A percentile compares a stretch with the other conserved stretches of the same genome.
Conservation (phyloP, 257 asterid species). For the Cynanchum wilfordii region DNA sequence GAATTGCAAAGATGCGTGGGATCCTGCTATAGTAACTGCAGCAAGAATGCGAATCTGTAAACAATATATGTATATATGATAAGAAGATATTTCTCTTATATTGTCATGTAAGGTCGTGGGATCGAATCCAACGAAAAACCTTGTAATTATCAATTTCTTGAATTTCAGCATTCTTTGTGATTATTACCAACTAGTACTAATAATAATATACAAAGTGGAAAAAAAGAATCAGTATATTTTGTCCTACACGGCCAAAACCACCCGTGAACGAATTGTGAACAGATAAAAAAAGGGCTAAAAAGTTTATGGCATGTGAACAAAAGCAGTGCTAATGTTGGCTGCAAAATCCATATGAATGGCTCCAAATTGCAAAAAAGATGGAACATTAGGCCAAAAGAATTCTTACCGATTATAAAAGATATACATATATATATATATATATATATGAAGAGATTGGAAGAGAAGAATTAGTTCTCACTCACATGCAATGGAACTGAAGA, state of each 20-base stretch:
- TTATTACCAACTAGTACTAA: not conserved
- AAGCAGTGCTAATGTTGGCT: not conserved
- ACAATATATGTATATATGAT: too few relatives aligned
- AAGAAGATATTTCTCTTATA: too few relatives aligned
- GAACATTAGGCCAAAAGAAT: too few relatives aligned
- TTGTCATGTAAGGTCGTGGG: too few relatives aligned
- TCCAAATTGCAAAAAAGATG: not conserved
- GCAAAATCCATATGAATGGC: not conserved
- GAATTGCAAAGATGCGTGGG: not conserved
- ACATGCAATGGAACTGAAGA: not conserved
- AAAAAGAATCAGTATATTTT: too few relatives aligned
- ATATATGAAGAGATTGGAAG: too few relatives aligned
- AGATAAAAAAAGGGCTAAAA: not conserved
- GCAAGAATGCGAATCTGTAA: too few relatives aligned
- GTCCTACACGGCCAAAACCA: constrained; percentile 6
- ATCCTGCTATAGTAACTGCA: not conserved
- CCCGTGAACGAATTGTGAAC: constrained; percentile 13
- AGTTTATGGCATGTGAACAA: constrained; percentile 11
- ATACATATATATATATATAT: too few relatives aligned
- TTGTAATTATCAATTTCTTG: too few relatives aligned
- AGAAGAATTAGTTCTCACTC: not conserved
- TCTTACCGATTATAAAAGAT: too few relatives aligned
- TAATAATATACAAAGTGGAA: too few relatives aligned
- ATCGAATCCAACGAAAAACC: too few relatives aligned
- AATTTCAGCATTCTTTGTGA: not conserved